Evolutionary conservation across 148 eudicot species (phyloP).

Genomic region (Persicaria maculosa): DNA sequence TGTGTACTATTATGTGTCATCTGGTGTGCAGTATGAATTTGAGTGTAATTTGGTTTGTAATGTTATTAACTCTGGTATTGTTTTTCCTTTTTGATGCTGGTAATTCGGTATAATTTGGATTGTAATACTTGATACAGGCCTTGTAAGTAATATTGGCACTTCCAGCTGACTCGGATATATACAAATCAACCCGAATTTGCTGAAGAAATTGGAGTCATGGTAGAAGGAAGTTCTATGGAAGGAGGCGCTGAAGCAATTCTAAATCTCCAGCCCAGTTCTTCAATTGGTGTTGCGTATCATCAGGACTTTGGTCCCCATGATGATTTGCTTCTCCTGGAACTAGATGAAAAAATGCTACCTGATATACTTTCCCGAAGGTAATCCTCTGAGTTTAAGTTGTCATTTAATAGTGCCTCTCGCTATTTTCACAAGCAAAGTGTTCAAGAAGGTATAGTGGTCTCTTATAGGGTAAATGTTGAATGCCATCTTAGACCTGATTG

Average conservation of each 20-base stretch:
- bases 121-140: neutral
- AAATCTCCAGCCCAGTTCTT: conserved; percentile 48
- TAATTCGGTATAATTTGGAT: neutral
- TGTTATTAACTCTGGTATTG: too few relatives aligned
- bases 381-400: conserved; percentile 2
- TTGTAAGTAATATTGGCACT: neutral
- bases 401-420: neutral
- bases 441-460: neutral
- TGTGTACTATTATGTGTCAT: too few relatives aligned
- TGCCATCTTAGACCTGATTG: neutral
- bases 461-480: neutral
- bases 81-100: neutral
- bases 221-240: conserved; percentile 6
- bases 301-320: conserved; percentile 71
- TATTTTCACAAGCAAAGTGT: neutral
- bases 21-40: too few relatives aligned
- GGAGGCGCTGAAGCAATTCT: conserved; percentile 74
- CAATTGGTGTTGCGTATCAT: conserved; percentile 68
- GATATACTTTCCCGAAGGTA: conserved; percentile 68
- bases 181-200: neutral
- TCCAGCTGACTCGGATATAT: neutral
- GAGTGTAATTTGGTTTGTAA: too few relatives aligned
- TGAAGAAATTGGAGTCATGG: conserved; percentile 18
- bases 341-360: conserved; percentile 89
- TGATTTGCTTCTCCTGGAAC: conserved; percentile 73